Evolutionary conservation across 2,329 filamentous ascomycete species (phyloP), one percentile per base, ranked within the genome.

Genomic region (Calonectria leucothoes): DNA sequence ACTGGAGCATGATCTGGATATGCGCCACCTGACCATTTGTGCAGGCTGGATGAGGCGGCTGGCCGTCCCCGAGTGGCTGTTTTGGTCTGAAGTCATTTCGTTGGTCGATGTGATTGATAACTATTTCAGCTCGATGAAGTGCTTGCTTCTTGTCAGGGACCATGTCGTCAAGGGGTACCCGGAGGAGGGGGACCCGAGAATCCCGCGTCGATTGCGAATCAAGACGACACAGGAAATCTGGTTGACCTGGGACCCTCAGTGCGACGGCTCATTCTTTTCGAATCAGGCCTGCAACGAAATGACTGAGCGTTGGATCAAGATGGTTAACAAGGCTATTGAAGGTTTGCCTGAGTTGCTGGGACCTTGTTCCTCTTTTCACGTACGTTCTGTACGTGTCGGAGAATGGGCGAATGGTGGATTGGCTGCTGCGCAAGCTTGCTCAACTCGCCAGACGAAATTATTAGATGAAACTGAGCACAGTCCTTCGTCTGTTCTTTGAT

Each of bases 301-400:
- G 7, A n/a, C 10, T 17, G 4, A 45, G 17, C 1, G 2, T 42
- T 42, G 39, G 39, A 4, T 42, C 1, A n/a, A 42, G 17, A 17
- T 5, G 5, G 3, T 42, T 7, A 20, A 42, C 12, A 42, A 7
- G 14, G 4, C 39, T 42, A 4, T 42, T 8, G 17, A 1, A 42
- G 39, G n/a, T n/a, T 6, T 2, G 11, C 2, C 3, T 3, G 1
- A 20, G 39, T 6, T n/a, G n/a, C n/a, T n/a, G n/a, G n/a, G n/a
- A n/a, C n/a, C n/a, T n/a, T n/a, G n/a, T n/a, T n/a, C n/a, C n/a
- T n/a, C n/a, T n/a, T n/a, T n/a, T n/a, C n/a, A n/a, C n/a, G n/a
- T n/a, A n/a, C n/a, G n/a, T n/a, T n/a, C n/a, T n/a, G n/a, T n/a
- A n/a, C n/a, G n/a, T n/a, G n/a, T n/a, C n/a, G n/a, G n/a, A n/a